Conservation (phyloP, 345 rosid species). For the Lepidium africanum region DNA sequence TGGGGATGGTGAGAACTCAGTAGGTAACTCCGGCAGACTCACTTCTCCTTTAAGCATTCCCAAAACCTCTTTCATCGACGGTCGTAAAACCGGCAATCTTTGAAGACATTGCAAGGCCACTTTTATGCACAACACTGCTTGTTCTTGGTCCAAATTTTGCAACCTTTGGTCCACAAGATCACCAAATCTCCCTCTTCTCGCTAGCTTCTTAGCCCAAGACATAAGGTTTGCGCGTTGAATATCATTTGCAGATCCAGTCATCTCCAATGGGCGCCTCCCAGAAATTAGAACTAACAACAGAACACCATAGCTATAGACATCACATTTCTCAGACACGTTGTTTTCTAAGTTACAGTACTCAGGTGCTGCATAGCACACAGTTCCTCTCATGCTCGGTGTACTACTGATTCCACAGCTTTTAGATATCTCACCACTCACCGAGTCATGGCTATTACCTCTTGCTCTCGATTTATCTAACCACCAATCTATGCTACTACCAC, state of each 20-base stretch:
- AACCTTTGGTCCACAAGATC: constrained; percentile 77
- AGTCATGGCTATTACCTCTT: constrained; percentile 54
- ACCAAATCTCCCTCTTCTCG: constrained; percentile 62
- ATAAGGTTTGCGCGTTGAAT: constrained; percentile 83
- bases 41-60: constrained; percentile 63
- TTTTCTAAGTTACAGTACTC: constrained; percentile 51
- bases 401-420: constrained; percentile 83
- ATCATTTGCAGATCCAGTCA: constrained; percentile 74
- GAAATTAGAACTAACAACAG: constrained; percentile 68
- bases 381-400: constrained; percentile 99
- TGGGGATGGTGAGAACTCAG: constrained; percentile 79
- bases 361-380: constrained; percentile 88
- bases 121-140: constrained; percentile 68
- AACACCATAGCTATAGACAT: constrained; percentile 93
- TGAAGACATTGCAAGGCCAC: constrained; percentile 85
- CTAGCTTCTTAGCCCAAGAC: constrained; percentile 92
- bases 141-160: constrained; percentile 51
- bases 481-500: constrained; percentile 76
- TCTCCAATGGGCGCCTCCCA: constrained; percentile 88
- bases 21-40: constrained; percentile 61
- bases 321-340: constrained; percentile 73
- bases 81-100: constrained; percentile 63
- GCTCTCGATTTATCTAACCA: constrained; percentile 59
- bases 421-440: constrained; percentile 62
- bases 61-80: constrained; percentile 74